phyloP scores from a whole-genome alignment of 495 filamentous ascomycete genomes.

The Collariella sp. region DNA sequence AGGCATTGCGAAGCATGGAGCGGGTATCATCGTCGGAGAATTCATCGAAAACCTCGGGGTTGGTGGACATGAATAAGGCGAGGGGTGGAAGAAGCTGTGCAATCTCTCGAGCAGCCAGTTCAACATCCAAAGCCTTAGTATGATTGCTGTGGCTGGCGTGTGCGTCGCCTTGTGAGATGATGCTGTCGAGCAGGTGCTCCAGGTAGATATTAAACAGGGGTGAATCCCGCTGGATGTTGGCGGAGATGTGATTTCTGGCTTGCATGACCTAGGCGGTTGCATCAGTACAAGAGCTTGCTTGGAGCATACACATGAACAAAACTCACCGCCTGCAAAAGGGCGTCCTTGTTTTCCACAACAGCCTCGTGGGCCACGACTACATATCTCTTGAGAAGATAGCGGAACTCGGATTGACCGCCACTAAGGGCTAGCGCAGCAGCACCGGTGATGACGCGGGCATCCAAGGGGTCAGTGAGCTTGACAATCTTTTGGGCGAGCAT shows the following conservation, averaged over 20 bases:
- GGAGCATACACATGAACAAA: neutral
- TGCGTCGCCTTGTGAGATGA: slow-evolving; percentile 82
- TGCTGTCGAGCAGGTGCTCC: slow-evolving; percentile 72
- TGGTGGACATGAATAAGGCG: slow-evolving; percentile 59
- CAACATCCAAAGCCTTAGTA: slow-evolving; percentile 60
- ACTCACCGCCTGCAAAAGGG: slow-evolving; percentile 55
- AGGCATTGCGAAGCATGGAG: slow-evolving; percentile 75
- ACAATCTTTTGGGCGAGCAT: slow-evolving; percentile 92
- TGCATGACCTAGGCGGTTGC: slow-evolving; percentile 48
- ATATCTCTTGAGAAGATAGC: slow-evolving; percentile 75
- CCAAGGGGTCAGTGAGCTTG: slow-evolving; percentile 65
- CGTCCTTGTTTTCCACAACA: slow-evolving; percentile 53
- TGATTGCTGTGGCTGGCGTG: slow-evolving; percentile 42
- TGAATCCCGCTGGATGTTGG: slow-evolving; percentile 55
- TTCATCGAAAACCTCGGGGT: slow-evolving; percentile 37
- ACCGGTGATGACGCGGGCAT: slow-evolving; percentile 75
- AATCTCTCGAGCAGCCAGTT: slow-evolving; percentile 76
- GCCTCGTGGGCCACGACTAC: slow-evolving; percentile 62
- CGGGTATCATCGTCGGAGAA: slow-evolving; percentile 51
- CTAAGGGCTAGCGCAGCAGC: slow-evolving; percentile 66
- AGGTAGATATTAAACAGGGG: slow-evolving; percentile 70
- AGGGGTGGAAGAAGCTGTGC: slow-evolving; percentile 73
- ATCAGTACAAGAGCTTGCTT: too few relatives aligned
- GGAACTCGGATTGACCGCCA: slow-evolving; percentile 69
- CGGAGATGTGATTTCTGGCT: slow-evolving; percentile 71